Conservation (phyloP, 1,139 yeast genomes). For the Zygosaccharomyces pseudobailii region DNA sequence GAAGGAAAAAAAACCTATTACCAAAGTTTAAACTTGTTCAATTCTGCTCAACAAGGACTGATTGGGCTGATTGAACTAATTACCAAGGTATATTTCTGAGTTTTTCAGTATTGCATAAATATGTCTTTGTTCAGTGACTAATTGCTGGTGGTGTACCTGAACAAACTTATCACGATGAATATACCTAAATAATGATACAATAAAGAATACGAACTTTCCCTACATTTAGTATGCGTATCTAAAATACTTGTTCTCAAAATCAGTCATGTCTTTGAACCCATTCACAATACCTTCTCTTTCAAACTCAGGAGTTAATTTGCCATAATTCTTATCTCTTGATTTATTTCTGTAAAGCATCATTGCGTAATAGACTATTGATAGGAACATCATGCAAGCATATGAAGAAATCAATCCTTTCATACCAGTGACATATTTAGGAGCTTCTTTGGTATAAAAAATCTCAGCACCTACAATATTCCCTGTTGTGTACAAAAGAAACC, state of each 20-base stretch:
- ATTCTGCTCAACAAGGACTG: neutral
- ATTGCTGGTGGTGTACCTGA: neutral
- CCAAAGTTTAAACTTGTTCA: neutral
- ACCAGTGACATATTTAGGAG: slow-evolving; percentile 50
- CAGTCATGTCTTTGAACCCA: slow-evolving; percentile 45
- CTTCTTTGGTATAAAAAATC: slow-evolving; percentile 46
- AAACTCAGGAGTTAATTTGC: slow-evolving; percentile 13
- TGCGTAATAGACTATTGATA: slow-evolving; percentile 13
- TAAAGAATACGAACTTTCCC: neutral
- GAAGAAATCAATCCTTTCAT: slow-evolving; percentile 17
- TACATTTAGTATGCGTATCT: slow-evolving; percentile 35
- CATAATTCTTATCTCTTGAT: slow-evolving; percentile 22
- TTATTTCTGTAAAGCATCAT: slow-evolving; percentile 18
- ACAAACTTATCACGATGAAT: neutral
- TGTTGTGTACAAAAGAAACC: slow-evolving; percentile 50
- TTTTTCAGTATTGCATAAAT: neutral
- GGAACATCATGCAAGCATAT: slow-evolving; percentile 18
- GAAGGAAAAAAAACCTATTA: neutral
- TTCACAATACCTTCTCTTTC: slow-evolving; percentile 18
- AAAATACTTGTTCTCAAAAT: slow-evolving; percentile 50
- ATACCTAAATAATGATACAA: neutral
- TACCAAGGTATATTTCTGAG: neutral
- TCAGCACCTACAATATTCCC: slow-evolving; percentile 60
- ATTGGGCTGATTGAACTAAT: neutral
- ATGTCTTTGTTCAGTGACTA: neutral